Evolutionary conservation across 176 grass and related monocot genomes (phyloP).

Genomic region (barley (Hordeum vulgare)): MorexV3_pseudomolecules_assembly NC_058520.1:130851430-130851929

Average conservation of each 20-base stretch:
- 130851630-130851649: background rate
- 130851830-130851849: background rate
- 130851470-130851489: background rate
- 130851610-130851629: background rate
- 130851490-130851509: background rate
- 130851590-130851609: background rate
- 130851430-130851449: slow-evolving; percentile 14
- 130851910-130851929: background rate
- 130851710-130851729: background rate
- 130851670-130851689: background rate
- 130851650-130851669: background rate
- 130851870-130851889: background rate
- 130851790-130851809: background rate
- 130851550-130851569: slow-evolving; percentile 22
- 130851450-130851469: slow-evolving; percentile 16
- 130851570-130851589: background rate
- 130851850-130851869: background rate
- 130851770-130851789: background rate
- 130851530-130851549: background rate
- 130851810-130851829: background rate
- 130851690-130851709: background rate
- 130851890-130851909: background rate
- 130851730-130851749: background rate
- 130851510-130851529: background rate
- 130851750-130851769: background rate